Conservation (phyloP, 768 basidiomycete species). For the Paxillus involutus region DNA sequence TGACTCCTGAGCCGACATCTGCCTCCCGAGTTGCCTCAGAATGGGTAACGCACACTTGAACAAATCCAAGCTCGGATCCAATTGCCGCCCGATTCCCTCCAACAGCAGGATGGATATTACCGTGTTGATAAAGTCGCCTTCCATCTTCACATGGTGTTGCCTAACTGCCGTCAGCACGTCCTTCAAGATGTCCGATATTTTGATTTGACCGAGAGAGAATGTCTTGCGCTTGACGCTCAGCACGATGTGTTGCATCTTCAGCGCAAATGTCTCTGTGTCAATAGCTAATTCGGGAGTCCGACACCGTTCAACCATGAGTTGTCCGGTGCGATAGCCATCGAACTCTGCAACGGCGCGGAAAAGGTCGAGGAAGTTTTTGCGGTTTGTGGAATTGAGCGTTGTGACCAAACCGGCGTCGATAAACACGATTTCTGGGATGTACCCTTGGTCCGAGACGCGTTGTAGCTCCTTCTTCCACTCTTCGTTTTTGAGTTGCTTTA, state of each 20-base stretch:
- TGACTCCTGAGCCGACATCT: slow-evolving; percentile 79
- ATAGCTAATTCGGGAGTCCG: slow-evolving; percentile 86
- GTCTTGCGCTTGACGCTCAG: slow-evolving; percentile 94
- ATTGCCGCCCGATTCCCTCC: slow-evolving; percentile 92
- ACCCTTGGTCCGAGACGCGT: slow-evolving; percentile 63
- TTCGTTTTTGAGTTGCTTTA: slow-evolving; percentile 55
- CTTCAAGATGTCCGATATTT: slow-evolving; percentile 89
- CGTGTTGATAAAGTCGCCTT: slow-evolving; percentile 98
- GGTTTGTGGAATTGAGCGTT: slow-evolving; percentile 76
- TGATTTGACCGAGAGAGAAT: slow-evolving; percentile 95
- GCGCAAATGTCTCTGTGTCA: slow-evolving; percentile 92
- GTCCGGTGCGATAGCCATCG: slow-evolving; percentile 93
- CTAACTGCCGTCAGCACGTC: slow-evolving; percentile 87
- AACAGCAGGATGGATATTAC: slow-evolving; percentile 91
- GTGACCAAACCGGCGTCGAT: slow-evolving; percentile 97
- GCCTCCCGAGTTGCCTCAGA: slow-evolving; percentile 83
- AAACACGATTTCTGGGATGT: slow-evolving; percentile 92
- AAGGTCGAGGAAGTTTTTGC: slow-evolving; percentile 93
- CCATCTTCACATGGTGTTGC: slow-evolving; percentile 96
- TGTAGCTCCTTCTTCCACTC: slow-evolving; percentile 74
- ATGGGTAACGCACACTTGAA: slow-evolving; percentile 97
- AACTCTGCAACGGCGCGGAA: slow-evolving; percentile 96
- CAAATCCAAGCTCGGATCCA: slow-evolving; percentile 90
- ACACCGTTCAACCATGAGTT: slow-evolving; percentile 95
- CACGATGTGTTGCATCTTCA: slow-evolving; percentile 97